phyloP scores from a whole-genome alignment of 1,284 basidiomycete genomes.

The Cryptococcus floricola region DNA sequence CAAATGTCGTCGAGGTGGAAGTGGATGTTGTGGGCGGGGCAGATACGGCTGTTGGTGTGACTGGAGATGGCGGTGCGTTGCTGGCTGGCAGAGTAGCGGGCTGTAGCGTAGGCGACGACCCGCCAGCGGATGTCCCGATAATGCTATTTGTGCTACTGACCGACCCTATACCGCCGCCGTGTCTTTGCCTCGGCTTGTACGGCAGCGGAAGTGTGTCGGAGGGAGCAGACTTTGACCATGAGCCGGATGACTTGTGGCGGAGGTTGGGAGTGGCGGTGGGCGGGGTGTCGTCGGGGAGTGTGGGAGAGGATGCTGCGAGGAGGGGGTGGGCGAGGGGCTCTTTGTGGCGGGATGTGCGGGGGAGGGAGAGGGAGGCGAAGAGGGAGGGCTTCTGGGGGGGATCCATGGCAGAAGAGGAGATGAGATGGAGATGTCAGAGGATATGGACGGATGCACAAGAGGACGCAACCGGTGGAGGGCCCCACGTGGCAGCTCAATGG shows the following conservation, averaged over 20 bases:
- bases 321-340: slow-evolving; percentile 42
- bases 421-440: neutral
- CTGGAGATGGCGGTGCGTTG: slow-evolving; percentile 3
- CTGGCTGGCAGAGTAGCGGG: neutral
- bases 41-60: slow-evolving; percentile 5
- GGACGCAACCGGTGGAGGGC: too few relatives aligned
- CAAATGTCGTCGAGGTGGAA: slow-evolving; percentile 34
- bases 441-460: too few relatives aligned
- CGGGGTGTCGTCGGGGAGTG: slow-evolving; percentile 11
- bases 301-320: slow-evolving; percentile 36
- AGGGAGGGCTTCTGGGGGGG: slow-evolving; percentile 19
- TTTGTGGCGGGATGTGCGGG: slow-evolving; percentile 21
- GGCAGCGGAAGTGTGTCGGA: slow-evolving; percentile 19
- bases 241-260: slow-evolving; percentile 9
- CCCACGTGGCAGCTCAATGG: too few relatives aligned
- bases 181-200: slow-evolving; percentile 43
- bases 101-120: slow-evolving; percentile 7
- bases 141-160: slow-evolving; percentile 20
- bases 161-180: slow-evolving; percentile 27
- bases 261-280: neutral
- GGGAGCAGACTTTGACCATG: slow-evolving; percentile 7
- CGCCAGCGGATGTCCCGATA: slow-evolving; percentile 2
- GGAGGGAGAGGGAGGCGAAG: slow-evolving; percentile 37
- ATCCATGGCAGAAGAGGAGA: slow-evolving; percentile 4
- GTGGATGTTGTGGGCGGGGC: slow-evolving; percentile 26